Evolutionary conservation across 345 rosid genomes (phyloP), one percentile per base, ranked within the genome.

Genomic region (Lepidium africanum): DNA sequence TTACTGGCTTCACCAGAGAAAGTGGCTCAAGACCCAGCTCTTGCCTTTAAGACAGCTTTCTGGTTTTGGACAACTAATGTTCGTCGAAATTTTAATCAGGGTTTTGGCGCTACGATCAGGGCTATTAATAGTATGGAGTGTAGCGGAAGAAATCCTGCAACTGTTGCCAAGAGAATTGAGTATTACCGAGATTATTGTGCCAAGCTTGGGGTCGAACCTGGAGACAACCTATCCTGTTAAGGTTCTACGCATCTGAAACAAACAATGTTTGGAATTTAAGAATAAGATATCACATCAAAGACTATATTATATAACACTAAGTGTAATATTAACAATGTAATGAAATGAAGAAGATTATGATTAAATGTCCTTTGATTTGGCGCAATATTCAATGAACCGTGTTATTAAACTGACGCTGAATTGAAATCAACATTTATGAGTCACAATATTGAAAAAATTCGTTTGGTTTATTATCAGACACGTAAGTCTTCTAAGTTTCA

Each of bases 51-150:
- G 84, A 81, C 92, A 0, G 86, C 87, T 11, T 52, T 89, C 27
- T 87, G 96, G 96, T 89, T 70, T 54, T 89, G 92, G 96, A 83
- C 72, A 74, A 75, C 70, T 33, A 58, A 3, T 50, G 91, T 85
- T 16, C 83, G 72, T 6, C 53, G 77, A 0, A 80, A 75, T 0
- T 50, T 84, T 1, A 23, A 42, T 62, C 80, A 81, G 47, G 96
- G 93, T 2, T 88, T 88, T 51, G 95, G 91, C 0, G 83, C 89
- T 13, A 86, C 87, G 12, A 86, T 84, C 47, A 55, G 77, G 27
- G 89, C 87, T 62, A 73, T 86, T 21, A 88, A 88, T 55, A 72
- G 87, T 1, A 41, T 58, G 13, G 95, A 86, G 40, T 88, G 95
- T 58, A 55, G 74, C 5, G 91, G 86, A 2, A 25, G 75, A 19